Base-by-base conservation (phyloP, 768 basidiomycete genomes). In the Rhizopogon roseolus region DNA sequence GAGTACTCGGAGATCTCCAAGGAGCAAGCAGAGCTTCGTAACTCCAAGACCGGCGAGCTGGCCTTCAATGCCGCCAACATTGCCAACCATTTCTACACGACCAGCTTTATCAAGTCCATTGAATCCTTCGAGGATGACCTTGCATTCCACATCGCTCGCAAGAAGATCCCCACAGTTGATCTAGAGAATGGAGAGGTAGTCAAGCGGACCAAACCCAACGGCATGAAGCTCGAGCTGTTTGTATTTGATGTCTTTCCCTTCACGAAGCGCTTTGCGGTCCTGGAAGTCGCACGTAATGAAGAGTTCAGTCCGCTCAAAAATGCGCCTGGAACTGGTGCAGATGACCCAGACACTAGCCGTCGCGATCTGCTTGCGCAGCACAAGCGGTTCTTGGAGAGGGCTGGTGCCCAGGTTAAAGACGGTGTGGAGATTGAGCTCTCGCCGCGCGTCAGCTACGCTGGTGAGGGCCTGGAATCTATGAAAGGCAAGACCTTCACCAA, bases 251-350 rank as follows among this genome's bases (percentile, higher is more conserved):
- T 99, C 42, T 98, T 99, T 78, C 95, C 95, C 0, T 92, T 82
- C 72, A 93, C 93, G 27, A 69, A 84, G 64, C 76, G 71, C 49
- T 93, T 95, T 59, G 83, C 88, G 28, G 92, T 98, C 39, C 72
- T 98, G 65, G 94, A 98, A 69, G 93, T 97, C 41, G 81, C 82
- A 49, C 76, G 97, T 53, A 76, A 78, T 55, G 91, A 96, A 55
- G 96, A 98, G 72, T 99, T 99, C 63, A 94, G 91, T 58, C 96
- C 96, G 36, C 71, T 99, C 68, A 99, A 99, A 78, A 99, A 99
- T 64, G 96, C 94, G 7, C 93, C 94, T 0, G 94, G 94, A 1
- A 89, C 91, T 0, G 88, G 88, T 25, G 77, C 89, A 14, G 96
- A 98, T 66, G 87, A 93, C 65, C 90, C 95, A 14, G 84, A 86